A percentile compares a stretch with the other conserved stretches of the same genome.
Evolutionary conservation across 2,329 filamentous ascomycete genomes (phyloP).

Genomic region (Alternaria sp.): DNA sequence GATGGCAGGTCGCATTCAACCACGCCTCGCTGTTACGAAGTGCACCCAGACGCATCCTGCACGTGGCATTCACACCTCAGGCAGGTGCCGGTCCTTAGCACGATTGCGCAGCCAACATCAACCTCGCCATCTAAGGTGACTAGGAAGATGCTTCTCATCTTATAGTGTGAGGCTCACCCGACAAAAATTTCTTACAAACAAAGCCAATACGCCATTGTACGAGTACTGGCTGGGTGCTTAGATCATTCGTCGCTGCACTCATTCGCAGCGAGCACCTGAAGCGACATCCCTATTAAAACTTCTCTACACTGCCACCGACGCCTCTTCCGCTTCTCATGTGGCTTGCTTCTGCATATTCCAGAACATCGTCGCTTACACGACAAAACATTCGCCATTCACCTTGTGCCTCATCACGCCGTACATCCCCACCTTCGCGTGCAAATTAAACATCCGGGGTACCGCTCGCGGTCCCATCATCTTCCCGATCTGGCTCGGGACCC

Average conservation of each 20-base stretch:
- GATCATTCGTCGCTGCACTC: neutral
- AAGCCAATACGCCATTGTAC: neutral
- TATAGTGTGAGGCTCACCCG: neutral
- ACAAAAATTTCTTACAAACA: fast-evolving
- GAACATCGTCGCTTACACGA: neutral
- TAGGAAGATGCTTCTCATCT: neutral
- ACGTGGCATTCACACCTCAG: neutral
- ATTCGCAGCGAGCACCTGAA: neutral
- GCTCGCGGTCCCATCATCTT: conserved; percentile 14
- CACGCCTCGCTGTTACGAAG: neutral
- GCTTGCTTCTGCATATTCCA: neutral
- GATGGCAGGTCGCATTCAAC: neutral
- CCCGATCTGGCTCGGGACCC: conserved; percentile 24
- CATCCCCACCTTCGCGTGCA: conserved; percentile 15
- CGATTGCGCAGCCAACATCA: neutral
- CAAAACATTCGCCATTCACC: neutral
- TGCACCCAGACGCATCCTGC: neutral
- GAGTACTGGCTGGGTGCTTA: neutral
- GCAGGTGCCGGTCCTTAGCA: neutral
- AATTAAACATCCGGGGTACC: conserved; percentile 33
- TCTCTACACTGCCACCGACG: neutral
- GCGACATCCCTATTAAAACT: neutral
- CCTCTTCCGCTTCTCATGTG: neutral
- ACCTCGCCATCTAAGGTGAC: neutral
- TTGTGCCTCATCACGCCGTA: conserved; percentile 22